phyloP scores from a whole-genome alignment of 176 grass and related monocot species.

The Sorghum bicolor region Sorghum_bicolor_NCBIv3 NC_012873.2:6999501-7000000 shows the following conservation, averaged over 20 bases:
- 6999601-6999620: constrained; percentile 15
- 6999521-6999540: not conserved
- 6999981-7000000: constrained; percentile 80
- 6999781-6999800: constrained; percentile 72
- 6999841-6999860: constrained; percentile 83
- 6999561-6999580: constrained; percentile 19
- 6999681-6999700: constrained; percentile 77
- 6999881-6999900: constrained; percentile 26
- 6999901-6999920: constrained; percentile 7
- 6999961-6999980: constrained; percentile 95
- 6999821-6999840: constrained; percentile 75
- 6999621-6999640: constrained; percentile 66
- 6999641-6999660: constrained; percentile 84
- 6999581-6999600: not conserved
- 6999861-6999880: constrained; percentile 87
- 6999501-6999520: constrained; percentile 13
- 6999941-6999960: constrained; percentile 25
- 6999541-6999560: constrained; percentile 21
- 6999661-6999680: constrained; percentile 77
- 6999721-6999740: constrained; percentile 20
- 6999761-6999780: constrained; percentile 5
- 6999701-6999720: constrained; percentile 8
- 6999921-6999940: constrained; percentile 13
- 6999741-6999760: constrained; percentile 17
- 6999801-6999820: constrained; percentile 88